Evolutionary conservation across 2,329 filamentous ascomycete species (phyloP).

Genomic region (Sporothrix brunneoviolacea): DNA sequence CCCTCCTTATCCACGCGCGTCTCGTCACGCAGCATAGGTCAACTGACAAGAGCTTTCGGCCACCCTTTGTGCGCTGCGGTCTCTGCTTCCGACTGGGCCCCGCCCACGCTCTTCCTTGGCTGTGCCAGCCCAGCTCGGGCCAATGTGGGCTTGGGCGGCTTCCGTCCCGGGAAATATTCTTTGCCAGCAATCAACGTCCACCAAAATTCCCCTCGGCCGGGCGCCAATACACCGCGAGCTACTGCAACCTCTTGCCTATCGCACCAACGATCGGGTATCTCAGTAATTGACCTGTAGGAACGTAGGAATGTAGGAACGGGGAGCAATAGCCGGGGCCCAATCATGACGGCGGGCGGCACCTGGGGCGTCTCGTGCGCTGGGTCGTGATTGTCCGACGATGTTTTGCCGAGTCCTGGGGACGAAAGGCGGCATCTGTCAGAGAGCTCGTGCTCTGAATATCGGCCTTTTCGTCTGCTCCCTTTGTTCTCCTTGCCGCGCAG

Average conservation of each 20-base stretch:
- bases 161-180: conserved; percentile 23
- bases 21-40: neutral
- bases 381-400: neutral
- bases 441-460: too few relatives aligned
- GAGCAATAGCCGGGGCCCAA: conserved; percentile 10
- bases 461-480: neutral
- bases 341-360: neutral
- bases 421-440: too few relatives aligned
- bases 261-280: conserved; percentile 6
- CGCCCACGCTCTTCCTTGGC: conserved; percentile 2
- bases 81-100: neutral
- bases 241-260: conserved; percentile 8
- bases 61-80: too few relatives aligned
- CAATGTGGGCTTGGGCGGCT: conserved; percentile 1
- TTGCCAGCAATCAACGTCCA: conserved; percentile 11
- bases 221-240: conserved; percentile 9
- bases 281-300: neutral
- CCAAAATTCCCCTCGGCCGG: conserved; percentile 25
- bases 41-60: neutral
- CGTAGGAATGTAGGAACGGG: neutral
- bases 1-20: neutral
- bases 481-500: too few relatives aligned
- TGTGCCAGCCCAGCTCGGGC: conserved; percentile 8
- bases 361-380: conserved; percentile 1
- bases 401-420: too few relatives aligned